These are phyloP conservation scores for Achaetomium macrosporum DNA, from an alignment of 2,329 filamentous ascomycete genomes.

Conservation along the genomic window DNA sequence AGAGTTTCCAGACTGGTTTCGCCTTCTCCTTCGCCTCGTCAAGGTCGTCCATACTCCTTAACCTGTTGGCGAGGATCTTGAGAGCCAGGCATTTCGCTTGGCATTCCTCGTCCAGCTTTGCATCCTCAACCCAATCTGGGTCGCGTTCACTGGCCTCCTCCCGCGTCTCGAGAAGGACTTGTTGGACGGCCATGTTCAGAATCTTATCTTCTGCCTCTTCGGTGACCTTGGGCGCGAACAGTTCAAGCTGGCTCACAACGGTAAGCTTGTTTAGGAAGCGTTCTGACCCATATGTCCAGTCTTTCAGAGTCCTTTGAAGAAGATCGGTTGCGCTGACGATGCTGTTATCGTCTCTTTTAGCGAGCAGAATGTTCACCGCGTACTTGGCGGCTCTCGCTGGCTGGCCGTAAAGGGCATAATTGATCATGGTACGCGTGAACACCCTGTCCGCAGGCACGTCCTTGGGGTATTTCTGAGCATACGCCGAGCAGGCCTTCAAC, in stretches of 20 bases:
- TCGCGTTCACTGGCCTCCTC: conserved; percentile 52
- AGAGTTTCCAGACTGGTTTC: conserved; percentile 66
- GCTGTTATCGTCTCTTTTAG: conserved; percentile 65
- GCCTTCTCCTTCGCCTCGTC: conserved; percentile 54
- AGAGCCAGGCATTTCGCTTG: conserved; percentile 78
- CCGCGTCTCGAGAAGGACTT: conserved; percentile 66
- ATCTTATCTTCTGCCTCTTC: conserved; percentile 72
- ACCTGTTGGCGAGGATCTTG: conserved; percentile 78
- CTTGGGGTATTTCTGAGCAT: conserved; percentile 76
- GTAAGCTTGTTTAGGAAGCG: conserved; percentile 72
- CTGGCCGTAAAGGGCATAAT: conserved; percentile 75
- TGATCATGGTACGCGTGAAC: conserved; percentile 73
- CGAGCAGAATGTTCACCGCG: conserved; percentile 83
- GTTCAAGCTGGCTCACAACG: conserved; percentile 66
- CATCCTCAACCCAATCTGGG: conserved; percentile 62
- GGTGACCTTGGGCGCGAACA: conserved; percentile 66
- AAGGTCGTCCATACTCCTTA: conserved; percentile 55
- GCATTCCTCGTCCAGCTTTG: conserved; percentile 70
- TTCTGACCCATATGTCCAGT: conserved; percentile 65
- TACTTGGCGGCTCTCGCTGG: conserved; percentile 86
- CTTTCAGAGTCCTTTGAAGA: conserved; percentile 66
- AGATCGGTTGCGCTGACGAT: conserved; percentile 81
- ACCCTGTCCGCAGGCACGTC: conserved; percentile 78
- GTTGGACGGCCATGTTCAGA: conserved; percentile 67
- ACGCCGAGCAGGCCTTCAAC: conserved; percentile 88